Evolutionary conservation across 2,329 filamentous ascomycete genomes (phyloP).

Genomic region (Phaeoacremonium minimum): DNA sequence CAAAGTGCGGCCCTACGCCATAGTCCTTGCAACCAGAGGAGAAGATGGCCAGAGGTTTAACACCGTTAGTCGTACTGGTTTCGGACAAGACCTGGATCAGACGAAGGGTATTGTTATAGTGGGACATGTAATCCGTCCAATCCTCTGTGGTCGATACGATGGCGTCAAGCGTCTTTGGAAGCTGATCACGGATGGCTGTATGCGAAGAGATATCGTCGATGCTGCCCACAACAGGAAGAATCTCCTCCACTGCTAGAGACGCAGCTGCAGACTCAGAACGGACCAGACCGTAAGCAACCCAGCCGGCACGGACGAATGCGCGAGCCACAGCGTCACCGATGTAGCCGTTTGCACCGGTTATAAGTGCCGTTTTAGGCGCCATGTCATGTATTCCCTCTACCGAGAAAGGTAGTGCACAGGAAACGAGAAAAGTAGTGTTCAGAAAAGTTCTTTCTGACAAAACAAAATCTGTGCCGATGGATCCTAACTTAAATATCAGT

Average conservation of each 20-base stretch:
- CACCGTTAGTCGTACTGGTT: conserved; percentile 23
- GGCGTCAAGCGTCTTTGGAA: conserved; percentile 29
- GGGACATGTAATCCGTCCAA: conserved; percentile 29
- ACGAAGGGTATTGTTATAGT: conserved; percentile 29
- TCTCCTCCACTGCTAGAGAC: conserved; percentile 26
- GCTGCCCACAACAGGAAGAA: conserved; percentile 33
- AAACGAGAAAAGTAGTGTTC: no score
- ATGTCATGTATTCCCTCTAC: no score
- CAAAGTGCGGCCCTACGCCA: conserved; percentile 25
- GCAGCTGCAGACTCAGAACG: conserved; percentile 23
- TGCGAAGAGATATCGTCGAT: conserved; percentile 26
- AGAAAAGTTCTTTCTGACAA: no score
- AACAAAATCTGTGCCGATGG: no score
- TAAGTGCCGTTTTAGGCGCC: conserved; percentile 34
- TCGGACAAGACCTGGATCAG: conserved; percentile 27
- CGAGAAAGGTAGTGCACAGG: no score
- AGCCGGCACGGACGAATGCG: conserved; percentile 40
- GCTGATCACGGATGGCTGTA: conserved; percentile 15
- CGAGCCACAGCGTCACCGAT: conserved; percentile 39
- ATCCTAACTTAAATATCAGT: no score
- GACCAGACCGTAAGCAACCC: conserved; percentile 37
- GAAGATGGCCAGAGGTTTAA: conserved; percentile 36
- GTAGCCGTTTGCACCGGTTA: conserved; percentile 45
- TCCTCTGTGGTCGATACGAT: conserved; percentile 38
- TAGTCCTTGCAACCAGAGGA: conserved; percentile 48